Conservation (phyloP, 2,329 filamentous ascomycete genomes). For the Colletotrichum trifolii region DNA sequence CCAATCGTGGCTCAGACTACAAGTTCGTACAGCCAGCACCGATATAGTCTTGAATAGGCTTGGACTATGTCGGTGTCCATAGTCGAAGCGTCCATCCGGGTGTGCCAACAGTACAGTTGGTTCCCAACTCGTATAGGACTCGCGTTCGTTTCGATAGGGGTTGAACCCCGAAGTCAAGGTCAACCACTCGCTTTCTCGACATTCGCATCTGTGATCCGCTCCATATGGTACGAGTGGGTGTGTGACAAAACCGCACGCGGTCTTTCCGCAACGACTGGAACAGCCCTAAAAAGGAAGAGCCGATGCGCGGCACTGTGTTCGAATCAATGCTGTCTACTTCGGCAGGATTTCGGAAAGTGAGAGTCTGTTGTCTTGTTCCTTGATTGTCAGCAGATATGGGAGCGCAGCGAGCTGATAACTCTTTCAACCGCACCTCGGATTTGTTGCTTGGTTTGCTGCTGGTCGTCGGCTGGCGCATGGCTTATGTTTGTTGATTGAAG, state of each 20-base stretch:
- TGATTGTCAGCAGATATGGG: conserved; percentile 22
- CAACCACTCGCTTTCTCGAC: too few species aligned
- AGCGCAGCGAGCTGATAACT: conserved; percentile 37
- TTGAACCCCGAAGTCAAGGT: too few species aligned
- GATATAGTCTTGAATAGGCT: neutral
- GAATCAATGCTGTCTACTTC: conserved; percentile 25
- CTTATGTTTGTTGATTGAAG: too few species aligned
- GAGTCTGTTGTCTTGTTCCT: conserved; percentile 27
- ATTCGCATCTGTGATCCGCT: too few species aligned
- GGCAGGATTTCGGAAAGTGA: neutral
- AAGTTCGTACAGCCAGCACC: neutral
- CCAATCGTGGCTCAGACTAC: conserved; percentile 19
- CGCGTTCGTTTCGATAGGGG: too few species aligned
- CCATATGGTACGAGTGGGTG: too few species aligned
- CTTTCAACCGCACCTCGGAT: conserved; percentile 25
- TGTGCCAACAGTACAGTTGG: neutral
- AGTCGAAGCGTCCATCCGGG: conserved; percentile 1
- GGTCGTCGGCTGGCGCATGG: neutral
- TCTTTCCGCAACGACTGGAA: too few species aligned
- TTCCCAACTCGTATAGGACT: too few species aligned
- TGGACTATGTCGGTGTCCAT: conserved; percentile 3
- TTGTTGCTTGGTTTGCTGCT: conserved; percentile 4
- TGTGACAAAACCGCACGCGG: too few species aligned
- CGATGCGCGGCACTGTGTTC: conserved; percentile 34
- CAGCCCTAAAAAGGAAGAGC: neutral